Evolutionary conservation across 768 basidiomycete species (phyloP), one percentile per base, ranked within the genome.

Genomic region (Serendipita sp.): DNA sequence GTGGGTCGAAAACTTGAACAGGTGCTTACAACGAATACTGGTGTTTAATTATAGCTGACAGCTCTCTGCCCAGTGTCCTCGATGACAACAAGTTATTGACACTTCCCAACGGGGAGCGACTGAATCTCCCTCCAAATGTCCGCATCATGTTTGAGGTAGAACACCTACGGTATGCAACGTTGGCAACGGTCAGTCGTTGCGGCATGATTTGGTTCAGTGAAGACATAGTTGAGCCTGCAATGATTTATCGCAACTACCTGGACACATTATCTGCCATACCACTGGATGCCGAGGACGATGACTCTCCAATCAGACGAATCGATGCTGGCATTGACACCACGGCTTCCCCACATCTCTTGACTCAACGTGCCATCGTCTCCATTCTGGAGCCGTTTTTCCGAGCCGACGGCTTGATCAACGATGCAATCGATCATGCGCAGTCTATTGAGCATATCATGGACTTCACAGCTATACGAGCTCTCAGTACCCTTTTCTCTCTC

Each of bases 171-270:
- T 99, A 95, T 72, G 96, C 96, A 0, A 99, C 96, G 2, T 83
- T 88, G 61, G 96, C 96, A 16, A 99, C 96, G 28, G 96, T 99
- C 78, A 96, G 92, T 82, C 94, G 96, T 62, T 99, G 96, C 70
- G 96, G 96, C 71, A 99, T 99, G 96, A 95, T 99, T 68, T 99
- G 96, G 96, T 99, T 99, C 76, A 97, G 93, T 71, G 93, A 97
- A 64, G 93, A 97, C 66, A 84, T 96, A 53, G 83, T 99, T 28
- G 86, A 90, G 66, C 84, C 93, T 3, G 75, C 79, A 0, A 97
- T 98, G 96, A 82, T 96, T 17, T 96, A 88, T 72, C 83, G 81
- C 60, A 81, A 97, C 70, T 95, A 97, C 70, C 81, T 99, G 50
- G 78, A 81, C 61, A 85, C 85, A 0, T 77, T 98, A 28, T 78